Evolutionary conservation across 2,329 filamentous ascomycete species (phyloP), one percentile per base, ranked within the genome.

Genomic region (Fusarium palustre): DNA sequence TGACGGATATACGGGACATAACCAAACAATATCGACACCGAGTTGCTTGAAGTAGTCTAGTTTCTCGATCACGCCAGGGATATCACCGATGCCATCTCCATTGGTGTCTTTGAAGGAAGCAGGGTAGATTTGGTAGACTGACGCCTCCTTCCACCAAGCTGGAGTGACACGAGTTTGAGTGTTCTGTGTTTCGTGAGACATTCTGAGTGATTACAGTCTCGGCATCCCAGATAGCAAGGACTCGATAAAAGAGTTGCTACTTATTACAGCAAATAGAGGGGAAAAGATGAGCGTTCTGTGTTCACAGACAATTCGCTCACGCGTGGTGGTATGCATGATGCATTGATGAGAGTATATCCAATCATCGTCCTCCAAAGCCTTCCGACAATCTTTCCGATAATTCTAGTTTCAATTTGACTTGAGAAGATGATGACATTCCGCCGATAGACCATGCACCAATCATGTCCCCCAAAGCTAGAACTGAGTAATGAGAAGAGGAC

Each of bases 21-120:
- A 77, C 90, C 90, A 92, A 48, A 92, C 80, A 4, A 89, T 83
- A 71, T 91, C 86, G 7, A 90, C 81, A 0, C 90, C 90, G 0
- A 92, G 78, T 2, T 80, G 77, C 72, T 87, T 81, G 45, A 91
- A 81, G 73, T 91, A 90, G 70, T 87, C 82, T 1, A 92, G 79
- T 58, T 88, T 87, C 38, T 84, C 83, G 7, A 86, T 84, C 52
- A 91, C 87, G 4, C 89, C 90, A 12, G 82, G 83, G 20, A 92
- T 79, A 67, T 90, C 86, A 7, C 89, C 88, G 69, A 87, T 81
- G 36, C 90, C 87, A 71, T 88, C 85, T n/a, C 82, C 82, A 50
- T 88, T 87, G 54, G 82, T 82, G 70, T 87, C 85, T 48, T 84
- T 82, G 74, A 86, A 88, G 0, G 84, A 86, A 0, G 86, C 82